phyloP scores from a whole-genome alignment of 768 basidiomycete genomes.

The Collybiopsis luxurians region DNA sequence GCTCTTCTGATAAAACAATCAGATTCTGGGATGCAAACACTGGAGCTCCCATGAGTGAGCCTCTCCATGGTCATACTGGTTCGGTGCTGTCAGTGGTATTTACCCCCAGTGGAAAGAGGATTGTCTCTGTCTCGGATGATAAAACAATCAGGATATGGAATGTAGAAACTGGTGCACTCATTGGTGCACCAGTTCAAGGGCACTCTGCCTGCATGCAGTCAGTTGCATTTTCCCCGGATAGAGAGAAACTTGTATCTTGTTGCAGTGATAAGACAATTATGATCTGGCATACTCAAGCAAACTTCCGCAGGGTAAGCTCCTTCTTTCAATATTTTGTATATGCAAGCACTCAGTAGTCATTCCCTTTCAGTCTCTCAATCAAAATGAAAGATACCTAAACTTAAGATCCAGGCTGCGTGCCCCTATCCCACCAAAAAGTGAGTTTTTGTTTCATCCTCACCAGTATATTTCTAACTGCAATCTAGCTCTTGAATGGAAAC shows the following conservation, averaged over 20 bases:
- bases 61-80: no score
- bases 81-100: no score
- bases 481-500: neutral
- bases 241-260: neutral
- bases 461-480: neutral
- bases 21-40: constrained; percentile 7
- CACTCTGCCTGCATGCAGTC: no score
- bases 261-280: neutral
- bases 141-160: neutral
- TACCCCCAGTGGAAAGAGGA: no score
- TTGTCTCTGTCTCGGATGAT: no score
- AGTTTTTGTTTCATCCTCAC: neutral
- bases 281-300: no score
- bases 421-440: neutral
- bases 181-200: neutral
- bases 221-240: neutral
- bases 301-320: neutral
- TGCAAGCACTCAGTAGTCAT: neutral
- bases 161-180: no score
- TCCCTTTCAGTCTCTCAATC: no score
- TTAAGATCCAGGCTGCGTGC: neutral
- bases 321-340: neutral
- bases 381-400: no score
- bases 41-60: no score
- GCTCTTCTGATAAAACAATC: neutral